Evolutionary conservation across 352 stramenopile species (phyloP).

Genomic region (Globisporangium echinulatum): DNA sequence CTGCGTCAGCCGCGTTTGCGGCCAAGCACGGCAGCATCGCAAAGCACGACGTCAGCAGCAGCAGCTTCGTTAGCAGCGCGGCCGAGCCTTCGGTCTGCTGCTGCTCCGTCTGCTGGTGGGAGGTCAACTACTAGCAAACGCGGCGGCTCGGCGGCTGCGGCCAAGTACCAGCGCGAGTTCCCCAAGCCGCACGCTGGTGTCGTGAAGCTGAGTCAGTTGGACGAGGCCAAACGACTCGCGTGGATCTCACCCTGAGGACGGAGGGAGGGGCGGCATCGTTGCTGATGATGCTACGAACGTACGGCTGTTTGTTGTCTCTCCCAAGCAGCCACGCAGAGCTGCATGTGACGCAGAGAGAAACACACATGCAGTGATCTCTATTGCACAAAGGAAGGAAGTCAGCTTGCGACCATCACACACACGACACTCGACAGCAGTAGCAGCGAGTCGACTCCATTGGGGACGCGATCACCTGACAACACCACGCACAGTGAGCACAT

Average conservation of each 20-base stretch:
- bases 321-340: no score
- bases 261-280: neutral
- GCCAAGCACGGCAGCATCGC: slow-evolving; percentile 2
- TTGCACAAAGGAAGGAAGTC: neutral
- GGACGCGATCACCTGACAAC: neutral
- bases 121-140: neutral
- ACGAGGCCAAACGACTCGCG: slow-evolving; percentile 34
- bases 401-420: neutral
- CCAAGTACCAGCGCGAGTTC: slow-evolving; percentile 56
- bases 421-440: neutral
- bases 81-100: neutral
- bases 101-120: no score
- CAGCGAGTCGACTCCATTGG: neutral
- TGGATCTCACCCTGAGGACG: slow-evolving; percentile 28
- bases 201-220: slow-evolving; percentile 21
- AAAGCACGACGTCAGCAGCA: neutral
- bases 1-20: slow-evolving; percentile 1
- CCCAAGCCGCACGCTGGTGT: slow-evolving; percentile 41
- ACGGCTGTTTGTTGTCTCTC: no score
- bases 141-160: neutral
- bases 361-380: slow-evolving; percentile 6
- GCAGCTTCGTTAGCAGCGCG: neutral
- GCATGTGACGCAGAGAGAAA: neutral
- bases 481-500: neutral
- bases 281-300: no score